These are phyloP conservation scores for Exophiala lecanii-corni DNA, from an alignment of 2,329 filamentous ascomycete genomes.

Conservation along the genomic window DNA sequence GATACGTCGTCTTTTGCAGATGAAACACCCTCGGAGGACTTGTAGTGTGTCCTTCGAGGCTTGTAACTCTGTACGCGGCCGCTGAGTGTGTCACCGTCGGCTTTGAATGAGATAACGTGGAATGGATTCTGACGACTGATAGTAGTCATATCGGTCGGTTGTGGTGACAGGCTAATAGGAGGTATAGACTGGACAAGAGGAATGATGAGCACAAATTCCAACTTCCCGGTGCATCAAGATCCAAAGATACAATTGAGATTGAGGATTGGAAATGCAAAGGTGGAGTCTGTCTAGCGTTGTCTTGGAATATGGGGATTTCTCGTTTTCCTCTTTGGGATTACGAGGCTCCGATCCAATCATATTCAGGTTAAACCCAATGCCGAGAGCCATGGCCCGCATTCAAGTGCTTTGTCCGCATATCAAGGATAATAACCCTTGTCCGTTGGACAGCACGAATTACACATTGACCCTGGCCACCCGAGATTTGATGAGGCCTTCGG, in stretches of 20 bases:
- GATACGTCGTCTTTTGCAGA: constrained; percentile 34
- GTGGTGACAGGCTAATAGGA: background rate
- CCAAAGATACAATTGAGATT: background rate
- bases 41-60: constrained; percentile 31
- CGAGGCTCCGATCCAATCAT: too few relatives aligned
- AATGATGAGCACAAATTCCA: background rate
- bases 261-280: background rate
- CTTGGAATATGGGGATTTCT: background rate
- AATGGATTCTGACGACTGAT: background rate
- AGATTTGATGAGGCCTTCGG: too few relatives aligned
- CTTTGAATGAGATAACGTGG: constrained; percentile 6
- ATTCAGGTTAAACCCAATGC: too few relatives aligned
- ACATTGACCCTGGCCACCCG: too few relatives aligned
- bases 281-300: background rate
- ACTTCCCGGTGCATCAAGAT: background rate
- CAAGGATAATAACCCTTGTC: too few relatives aligned
- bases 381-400: too few relatives aligned
- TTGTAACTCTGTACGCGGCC: constrained; percentile 8
- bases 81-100: background rate
- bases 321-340: constrained; percentile 3
- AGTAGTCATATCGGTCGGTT: background rate
- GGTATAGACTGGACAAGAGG: background rate
- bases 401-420: too few relatives aligned
- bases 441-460: too few relatives aligned
- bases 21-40: constrained; percentile 33